A percentile compares a stretch with the other conserved stretches of the same genome.
phyloP scores from a whole-genome alignment of 495 filamentous ascomycete species.

The Xylaria acuta region DNA sequence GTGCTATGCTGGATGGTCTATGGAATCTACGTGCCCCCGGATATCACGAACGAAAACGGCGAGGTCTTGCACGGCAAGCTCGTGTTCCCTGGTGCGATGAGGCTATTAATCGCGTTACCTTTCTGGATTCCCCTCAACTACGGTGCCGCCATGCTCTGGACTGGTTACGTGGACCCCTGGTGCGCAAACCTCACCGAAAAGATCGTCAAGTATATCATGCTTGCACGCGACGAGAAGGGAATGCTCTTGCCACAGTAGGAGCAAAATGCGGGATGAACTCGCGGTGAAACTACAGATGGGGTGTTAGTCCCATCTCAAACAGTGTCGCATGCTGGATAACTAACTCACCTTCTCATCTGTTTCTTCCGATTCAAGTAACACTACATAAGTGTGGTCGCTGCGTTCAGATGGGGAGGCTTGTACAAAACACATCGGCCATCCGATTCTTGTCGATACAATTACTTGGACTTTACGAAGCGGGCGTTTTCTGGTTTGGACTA shows the following conservation, averaged over 20 bases:
- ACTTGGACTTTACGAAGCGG: conserved; percentile 29
- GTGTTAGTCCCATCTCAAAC: background rate
- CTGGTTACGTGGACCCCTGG: conserved; percentile 67
- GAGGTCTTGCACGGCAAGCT: conserved; percentile 43
- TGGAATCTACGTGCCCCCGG: conserved; percentile 61
- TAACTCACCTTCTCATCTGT: background rate
- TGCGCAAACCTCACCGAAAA: conserved; percentile 67
- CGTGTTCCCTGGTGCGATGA: conserved; percentile 46
- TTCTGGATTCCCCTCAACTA: conserved; percentile 68
- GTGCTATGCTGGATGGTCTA: conserved; percentile 71
- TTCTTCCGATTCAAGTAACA: conserved; percentile 6
- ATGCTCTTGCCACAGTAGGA: conserved; percentile 43
- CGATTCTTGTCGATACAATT: conserved; percentile 27
- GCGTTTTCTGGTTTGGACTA: conserved; percentile 28
- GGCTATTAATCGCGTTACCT: conserved; percentile 52
- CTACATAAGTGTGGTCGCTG: background rate
- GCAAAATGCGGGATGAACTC: background rate
- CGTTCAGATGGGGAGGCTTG: conserved; percentile 17
- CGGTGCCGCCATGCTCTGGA: conserved; percentile 65
- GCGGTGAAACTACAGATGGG: background rate
- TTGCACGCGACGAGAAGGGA: conserved; percentile 56
- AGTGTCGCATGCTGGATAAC: background rate
- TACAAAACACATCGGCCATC: conserved; percentile 26
- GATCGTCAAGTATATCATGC: conserved; percentile 61
- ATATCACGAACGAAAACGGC: conserved; percentile 57